phyloP scores from a whole-genome alignment of 129 eudicot genomes.

The sunflower (Helianthus annuus) region DNA sequence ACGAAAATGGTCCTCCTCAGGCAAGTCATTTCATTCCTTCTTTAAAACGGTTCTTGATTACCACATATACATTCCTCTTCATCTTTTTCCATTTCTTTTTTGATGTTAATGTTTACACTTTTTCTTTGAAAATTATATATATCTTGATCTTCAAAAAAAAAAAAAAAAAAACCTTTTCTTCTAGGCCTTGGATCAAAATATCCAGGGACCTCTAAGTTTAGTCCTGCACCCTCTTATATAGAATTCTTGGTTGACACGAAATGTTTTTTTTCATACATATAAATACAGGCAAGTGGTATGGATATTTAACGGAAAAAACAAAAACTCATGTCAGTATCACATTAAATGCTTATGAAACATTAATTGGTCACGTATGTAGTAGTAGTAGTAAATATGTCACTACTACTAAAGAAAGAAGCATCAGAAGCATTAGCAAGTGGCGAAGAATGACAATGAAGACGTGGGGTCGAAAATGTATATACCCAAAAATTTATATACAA shows the following conservation, averaged over 20 bases:
- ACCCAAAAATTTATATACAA: too few species aligned
- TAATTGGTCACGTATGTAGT: too few species aligned
- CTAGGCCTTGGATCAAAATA: background rate
- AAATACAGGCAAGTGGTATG: background rate
- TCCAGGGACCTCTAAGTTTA: background rate
- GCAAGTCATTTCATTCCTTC: conserved; percentile 27
- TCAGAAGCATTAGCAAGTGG: too few species aligned
- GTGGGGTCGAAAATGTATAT: too few species aligned
- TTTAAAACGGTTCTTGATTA: conserved; percentile 6
- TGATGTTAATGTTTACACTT: background rate
- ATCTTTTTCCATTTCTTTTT: conserved; percentile 9
- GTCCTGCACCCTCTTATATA: background rate
- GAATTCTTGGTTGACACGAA: background rate
- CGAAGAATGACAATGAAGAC: too few species aligned
- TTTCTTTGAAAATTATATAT: background rate
- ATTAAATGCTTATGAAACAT: too few species aligned
- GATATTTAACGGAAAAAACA: background rate
- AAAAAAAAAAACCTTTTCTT: background rate
- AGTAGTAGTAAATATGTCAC: too few species aligned
- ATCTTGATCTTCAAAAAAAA: background rate
- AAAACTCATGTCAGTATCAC: background rate
- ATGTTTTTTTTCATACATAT: background rate
- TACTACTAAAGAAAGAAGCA: too few species aligned
- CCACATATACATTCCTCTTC: background rate
- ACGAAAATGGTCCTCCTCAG: conserved; percentile 85